Percentiles rank a stretch among this genome's conserved stretches.
Conservation (phyloP, 495 filamentous ascomycete species). For the Penicillium ochrochloron region DNA sequence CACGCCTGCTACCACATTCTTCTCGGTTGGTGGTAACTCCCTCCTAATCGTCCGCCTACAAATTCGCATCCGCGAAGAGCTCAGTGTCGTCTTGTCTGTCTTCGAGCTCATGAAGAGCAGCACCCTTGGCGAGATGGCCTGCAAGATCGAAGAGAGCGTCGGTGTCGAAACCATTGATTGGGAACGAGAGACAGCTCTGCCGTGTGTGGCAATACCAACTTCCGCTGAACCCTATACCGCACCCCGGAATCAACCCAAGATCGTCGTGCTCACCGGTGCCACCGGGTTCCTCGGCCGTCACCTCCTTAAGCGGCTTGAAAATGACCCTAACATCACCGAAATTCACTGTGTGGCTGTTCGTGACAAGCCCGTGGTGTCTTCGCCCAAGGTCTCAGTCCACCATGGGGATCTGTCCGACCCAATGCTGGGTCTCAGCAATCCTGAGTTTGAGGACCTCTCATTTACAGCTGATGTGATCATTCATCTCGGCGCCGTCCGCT, state of each 20-base stretch:
- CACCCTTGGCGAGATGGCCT: constrained; percentile 34
- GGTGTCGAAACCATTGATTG: constrained; percentile 31
- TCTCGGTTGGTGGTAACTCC: constrained; percentile 41
- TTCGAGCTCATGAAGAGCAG: constrained; percentile 28
- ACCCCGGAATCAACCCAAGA: background rate
- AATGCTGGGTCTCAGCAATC: constrained; percentile 38
- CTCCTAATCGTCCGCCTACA: constrained; percentile 35
- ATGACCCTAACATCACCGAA: background rate
- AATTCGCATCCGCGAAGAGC: constrained; percentile 20
- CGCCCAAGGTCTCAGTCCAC: constrained; percentile 17
- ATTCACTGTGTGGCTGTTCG: constrained; percentile 21
- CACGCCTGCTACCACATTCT: constrained; percentile 35
- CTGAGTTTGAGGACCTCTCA: constrained; percentile 27
- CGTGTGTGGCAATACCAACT: background rate
- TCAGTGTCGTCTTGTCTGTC: constrained; percentile 25
- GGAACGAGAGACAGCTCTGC: constrained; percentile 32
- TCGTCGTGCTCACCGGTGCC: constrained; percentile 24
- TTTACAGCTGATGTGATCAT: constrained; percentile 41
- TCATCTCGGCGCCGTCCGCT: constrained; percentile 49
- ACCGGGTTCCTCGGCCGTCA: constrained; percentile 26
- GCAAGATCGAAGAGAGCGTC: constrained; percentile 21
- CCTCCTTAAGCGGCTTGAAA: constrained; percentile 7
- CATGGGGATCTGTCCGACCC: constrained; percentile 37
- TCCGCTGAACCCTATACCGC: constrained; percentile 3
- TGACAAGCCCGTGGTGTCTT: constrained; percentile 5